Evolutionary conservation across 352 stramenopile genomes (phyloP).

Genomic region (Phytophthora hybrid): DNA sequence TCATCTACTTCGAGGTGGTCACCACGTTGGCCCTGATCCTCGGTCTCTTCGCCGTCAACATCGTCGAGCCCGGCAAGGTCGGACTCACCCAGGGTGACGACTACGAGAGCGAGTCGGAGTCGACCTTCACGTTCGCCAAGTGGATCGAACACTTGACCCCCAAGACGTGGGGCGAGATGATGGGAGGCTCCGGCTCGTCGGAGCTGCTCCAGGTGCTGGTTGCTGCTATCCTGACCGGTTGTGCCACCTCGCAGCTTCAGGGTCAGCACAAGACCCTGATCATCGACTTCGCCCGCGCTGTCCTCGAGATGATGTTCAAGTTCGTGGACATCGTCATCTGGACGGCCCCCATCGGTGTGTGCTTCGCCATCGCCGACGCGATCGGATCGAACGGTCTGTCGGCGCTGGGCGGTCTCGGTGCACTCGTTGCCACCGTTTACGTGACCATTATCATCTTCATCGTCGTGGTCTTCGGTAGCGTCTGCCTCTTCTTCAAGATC

Average conservation of each 20-base stretch:
- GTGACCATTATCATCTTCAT: slow-evolving; percentile 59
- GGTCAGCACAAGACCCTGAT: slow-evolving; percentile 54
- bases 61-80: slow-evolving; percentile 59
- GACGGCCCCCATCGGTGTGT: slow-evolving; percentile 65
- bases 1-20: slow-evolving; percentile 76
- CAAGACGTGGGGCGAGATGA: slow-evolving; percentile 79
- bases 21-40: slow-evolving; percentile 59
- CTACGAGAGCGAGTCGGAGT: slow-evolving; percentile 29
- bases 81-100: slow-evolving; percentile 48
- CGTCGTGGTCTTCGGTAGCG: slow-evolving; percentile 50
- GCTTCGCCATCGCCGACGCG: slow-evolving; percentile 60
- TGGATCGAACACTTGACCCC: slow-evolving; percentile 72
- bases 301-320: slow-evolving; percentile 78
- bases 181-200: slow-evolving; percentile 61
- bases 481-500: slow-evolving; percentile 61
- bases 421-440: slow-evolving; percentile 58
- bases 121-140: slow-evolving; percentile 52
- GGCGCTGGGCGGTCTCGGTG: slow-evolving; percentile 45
- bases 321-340: slow-evolving; percentile 77
- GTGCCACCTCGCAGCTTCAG: slow-evolving; percentile 45
- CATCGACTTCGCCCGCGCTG: slow-evolving; percentile 47
- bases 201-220: slow-evolving; percentile 70
- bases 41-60: slow-evolving; percentile 59
- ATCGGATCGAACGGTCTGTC: slow-evolving; percentile 62
- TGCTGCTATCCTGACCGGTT: slow-evolving; percentile 52